These are phyloP conservation scores for Auriscalpium microsporum DNA, from an alignment of 768 basidiomycete genomes.

Conservation along the genomic window DNA sequence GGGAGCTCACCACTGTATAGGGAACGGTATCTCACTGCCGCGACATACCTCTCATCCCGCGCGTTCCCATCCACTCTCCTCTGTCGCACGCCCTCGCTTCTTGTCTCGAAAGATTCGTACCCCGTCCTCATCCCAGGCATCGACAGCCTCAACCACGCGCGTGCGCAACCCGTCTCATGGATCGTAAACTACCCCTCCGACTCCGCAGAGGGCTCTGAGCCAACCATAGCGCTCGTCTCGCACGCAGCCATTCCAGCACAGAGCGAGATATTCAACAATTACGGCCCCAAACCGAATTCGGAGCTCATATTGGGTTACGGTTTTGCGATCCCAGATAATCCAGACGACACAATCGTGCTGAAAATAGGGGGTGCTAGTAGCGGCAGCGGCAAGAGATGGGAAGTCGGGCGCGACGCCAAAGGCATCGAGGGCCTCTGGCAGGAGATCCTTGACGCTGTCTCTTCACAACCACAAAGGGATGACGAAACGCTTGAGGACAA, in stretches of 20 bases:
- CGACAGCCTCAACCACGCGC: slow-evolving; percentile 80
- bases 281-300: slow-evolving; percentile 84
- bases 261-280: slow-evolving; percentile 79
- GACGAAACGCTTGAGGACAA: slow-evolving; percentile 11
- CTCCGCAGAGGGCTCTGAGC: slow-evolving; percentile 6
- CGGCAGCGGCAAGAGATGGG: slow-evolving; percentile 38
- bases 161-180: slow-evolving; percentile 80
- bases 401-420: slow-evolving; percentile 47
- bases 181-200: slow-evolving; percentile 31
- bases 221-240: slow-evolving; percentile 54
- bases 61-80: slow-evolving; percentile 86
- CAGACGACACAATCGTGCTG: slow-evolving; percentile 80
- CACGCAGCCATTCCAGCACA: slow-evolving; percentile 35
- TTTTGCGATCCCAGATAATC: slow-evolving; percentile 71
- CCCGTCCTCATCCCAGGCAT: slow-evolving; percentile 83
- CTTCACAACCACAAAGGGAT: slow-evolving; percentile 16
- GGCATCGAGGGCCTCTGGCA: slow-evolving; percentile 57
- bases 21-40: slow-evolving; percentile 61
- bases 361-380: slow-evolving; percentile 49
- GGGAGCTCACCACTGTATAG: slow-evolving; percentile 28
- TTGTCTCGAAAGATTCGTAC: slow-evolving; percentile 42
- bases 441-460: slow-evolving; percentile 32
- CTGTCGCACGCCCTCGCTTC: slow-evolving; percentile 43
- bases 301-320: slow-evolving; percentile 91
- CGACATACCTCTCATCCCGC: slow-evolving; percentile 78